Evolutionary conservation across 495 filamentous ascomycete genomes (phyloP).

Genomic region (Apodospora peruviana): DNA sequence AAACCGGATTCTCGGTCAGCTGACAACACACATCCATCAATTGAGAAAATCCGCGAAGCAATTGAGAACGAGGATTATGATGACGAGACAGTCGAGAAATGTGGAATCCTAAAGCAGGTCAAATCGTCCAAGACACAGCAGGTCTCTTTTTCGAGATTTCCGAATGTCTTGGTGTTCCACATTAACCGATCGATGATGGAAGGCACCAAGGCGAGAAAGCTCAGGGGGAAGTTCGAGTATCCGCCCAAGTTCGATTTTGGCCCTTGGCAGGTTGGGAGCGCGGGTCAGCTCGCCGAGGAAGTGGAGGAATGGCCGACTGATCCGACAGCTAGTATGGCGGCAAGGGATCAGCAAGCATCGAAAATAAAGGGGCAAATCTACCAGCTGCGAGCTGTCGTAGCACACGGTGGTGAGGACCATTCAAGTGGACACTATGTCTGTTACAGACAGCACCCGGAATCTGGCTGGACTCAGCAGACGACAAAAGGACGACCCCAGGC

Average conservation of each 20-base stretch:
- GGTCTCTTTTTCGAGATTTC: conserved; percentile 73
- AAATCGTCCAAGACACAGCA: conserved; percentile 82
- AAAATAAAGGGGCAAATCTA: conserved; percentile 56
- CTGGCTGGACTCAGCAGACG: neutral
- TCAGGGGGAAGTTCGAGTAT: conserved; percentile 70
- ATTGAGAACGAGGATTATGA: conserved; percentile 75
- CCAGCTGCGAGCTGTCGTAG: conserved; percentile 72
- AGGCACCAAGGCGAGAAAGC: conserved; percentile 76
- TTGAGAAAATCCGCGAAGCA: conserved; percentile 60
- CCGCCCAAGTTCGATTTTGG: conserved; percentile 67
- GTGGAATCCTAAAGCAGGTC: conserved; percentile 62
- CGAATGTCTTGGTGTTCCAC: conserved; percentile 74
- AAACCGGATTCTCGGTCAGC: neutral
- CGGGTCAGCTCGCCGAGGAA: conserved; percentile 20
- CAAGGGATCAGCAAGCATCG: conserved; percentile 34
- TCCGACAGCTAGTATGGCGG: conserved; percentile 64
- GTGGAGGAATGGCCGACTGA: conserved; percentile 63
- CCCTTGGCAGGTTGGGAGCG: conserved; percentile 68
- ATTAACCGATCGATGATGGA: conserved; percentile 90
- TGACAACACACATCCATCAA: conserved; percentile 25
- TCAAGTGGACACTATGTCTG: conserved; percentile 96
- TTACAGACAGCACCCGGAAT: conserved; percentile 62
- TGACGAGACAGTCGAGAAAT: conserved; percentile 70
- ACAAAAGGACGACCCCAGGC: neutral
- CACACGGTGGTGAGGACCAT: conserved; percentile 43